phyloP scores from a whole-genome alignment of 768 basidiomycete species.

The Cystobasidium onofrii region DNA sequence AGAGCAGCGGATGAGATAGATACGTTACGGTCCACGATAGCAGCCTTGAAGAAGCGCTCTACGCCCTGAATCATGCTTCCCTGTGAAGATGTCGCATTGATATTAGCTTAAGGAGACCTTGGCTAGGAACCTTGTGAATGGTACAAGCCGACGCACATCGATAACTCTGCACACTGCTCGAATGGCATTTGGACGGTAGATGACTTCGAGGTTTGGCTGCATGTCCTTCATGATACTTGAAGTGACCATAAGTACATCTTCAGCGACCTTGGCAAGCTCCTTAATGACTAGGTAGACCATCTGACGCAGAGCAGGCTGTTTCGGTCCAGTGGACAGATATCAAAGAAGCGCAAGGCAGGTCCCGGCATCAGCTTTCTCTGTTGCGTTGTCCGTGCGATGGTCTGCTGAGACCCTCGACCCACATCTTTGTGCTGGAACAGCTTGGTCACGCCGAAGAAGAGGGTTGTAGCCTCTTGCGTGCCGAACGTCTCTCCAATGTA shows the following conservation, averaged over 20 bases:
- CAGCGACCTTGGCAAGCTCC: slow-evolving; percentile 86
- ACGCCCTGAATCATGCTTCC: slow-evolving; percentile 99
- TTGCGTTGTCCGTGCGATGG: background rate
- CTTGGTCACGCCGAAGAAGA: slow-evolving; percentile 99
- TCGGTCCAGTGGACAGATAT: background rate
- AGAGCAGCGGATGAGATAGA: slow-evolving; percentile 93
- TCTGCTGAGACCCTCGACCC: slow-evolving; percentile 46
- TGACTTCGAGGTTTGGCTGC: slow-evolving; percentile 97
- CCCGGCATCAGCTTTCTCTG: background rate
- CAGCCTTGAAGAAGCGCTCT: slow-evolving; percentile 98
- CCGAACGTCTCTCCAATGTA: slow-evolving; percentile 92
- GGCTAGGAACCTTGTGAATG: background rate
- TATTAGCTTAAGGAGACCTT: background rate
- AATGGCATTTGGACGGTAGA: slow-evolving; percentile 95
- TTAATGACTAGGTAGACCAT: slow-evolving; percentile 98
- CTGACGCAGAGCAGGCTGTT: slow-evolving; percentile 83
- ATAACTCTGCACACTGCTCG: slow-evolving; percentile 92
- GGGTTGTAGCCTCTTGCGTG: slow-evolving; percentile 89
- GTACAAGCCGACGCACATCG: slow-evolving; percentile 60
- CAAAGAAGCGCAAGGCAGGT: too few species aligned
- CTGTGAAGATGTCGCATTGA: slow-evolving; percentile 47
- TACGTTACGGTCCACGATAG: slow-evolving; percentile 91
- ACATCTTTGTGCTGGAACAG: slow-evolving; percentile 99
- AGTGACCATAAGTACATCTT: slow-evolving; percentile 99
- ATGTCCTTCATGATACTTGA: slow-evolving; percentile 99